Conservation (phyloP, 2,329 filamentous ascomycete species). For the Aspergillus phoenicis region DNA sequence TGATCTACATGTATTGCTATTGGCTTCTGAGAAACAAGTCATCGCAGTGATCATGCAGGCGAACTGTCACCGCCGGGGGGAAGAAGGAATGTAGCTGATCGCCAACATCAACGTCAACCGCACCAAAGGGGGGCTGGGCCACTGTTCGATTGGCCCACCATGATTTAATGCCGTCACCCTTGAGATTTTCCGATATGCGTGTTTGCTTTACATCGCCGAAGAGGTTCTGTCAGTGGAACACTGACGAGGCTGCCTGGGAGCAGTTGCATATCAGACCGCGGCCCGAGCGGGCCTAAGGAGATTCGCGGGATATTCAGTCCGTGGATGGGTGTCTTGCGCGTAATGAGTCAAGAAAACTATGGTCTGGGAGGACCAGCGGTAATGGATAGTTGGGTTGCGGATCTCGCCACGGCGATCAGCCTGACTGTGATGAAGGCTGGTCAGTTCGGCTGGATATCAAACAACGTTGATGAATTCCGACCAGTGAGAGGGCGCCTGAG, state of each 20-base stretch:
- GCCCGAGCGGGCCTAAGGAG: background rate
- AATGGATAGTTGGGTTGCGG: background rate
- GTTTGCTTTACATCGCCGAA: background rate
- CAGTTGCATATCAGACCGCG: background rate
- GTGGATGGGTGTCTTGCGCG: background rate
- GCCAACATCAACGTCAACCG: background rate
- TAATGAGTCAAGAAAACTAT: background rate
- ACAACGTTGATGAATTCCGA: background rate
- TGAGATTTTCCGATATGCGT: background rate
- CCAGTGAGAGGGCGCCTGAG: background rate
- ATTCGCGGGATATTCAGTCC: background rate
- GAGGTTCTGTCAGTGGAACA: background rate
- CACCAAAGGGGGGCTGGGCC: background rate
- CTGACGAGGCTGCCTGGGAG: background rate
- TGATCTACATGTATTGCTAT: background rate
- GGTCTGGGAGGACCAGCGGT: background rate
- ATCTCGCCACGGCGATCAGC: background rate
- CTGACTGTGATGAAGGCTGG: background rate
- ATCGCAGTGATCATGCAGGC: background rate
- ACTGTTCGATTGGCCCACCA: background rate
- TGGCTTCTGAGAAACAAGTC: background rate
- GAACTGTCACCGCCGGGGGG: background rate
- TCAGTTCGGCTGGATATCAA: background rate
- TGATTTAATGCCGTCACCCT: background rate
- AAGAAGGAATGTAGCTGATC: background rate